Evolutionary conservation across 2,329 filamentous ascomycete species (phyloP).

Genomic region (Aureobasidium sp.): DNA sequence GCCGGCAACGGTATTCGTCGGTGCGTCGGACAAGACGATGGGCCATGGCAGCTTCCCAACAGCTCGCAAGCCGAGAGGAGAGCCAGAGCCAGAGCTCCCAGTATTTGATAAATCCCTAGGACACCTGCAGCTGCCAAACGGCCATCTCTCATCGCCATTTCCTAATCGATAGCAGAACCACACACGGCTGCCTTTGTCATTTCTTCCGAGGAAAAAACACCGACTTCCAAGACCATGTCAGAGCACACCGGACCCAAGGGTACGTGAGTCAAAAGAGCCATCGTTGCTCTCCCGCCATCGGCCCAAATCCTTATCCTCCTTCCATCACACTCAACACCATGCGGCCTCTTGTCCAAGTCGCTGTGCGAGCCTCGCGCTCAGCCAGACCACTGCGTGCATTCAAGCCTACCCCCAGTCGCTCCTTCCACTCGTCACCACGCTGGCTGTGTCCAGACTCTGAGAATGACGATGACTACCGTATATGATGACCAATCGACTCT

Average conservation of each 20-base stretch:
- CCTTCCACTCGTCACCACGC: conserved; percentile 5
- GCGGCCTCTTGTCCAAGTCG: background rate
- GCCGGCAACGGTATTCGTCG: conserved; percentile 9
- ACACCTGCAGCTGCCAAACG: background rate
- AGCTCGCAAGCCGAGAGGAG: conserved; percentile 6
- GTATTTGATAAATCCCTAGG: conserved; percentile 3
- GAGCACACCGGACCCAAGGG: conserved; percentile 5
- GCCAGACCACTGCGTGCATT: conserved; percentile 1
- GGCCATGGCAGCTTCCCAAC: conserved; percentile 6
- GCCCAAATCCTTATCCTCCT: background rate
- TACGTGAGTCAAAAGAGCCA: conserved; percentile 7
- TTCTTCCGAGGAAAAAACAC: conserved; percentile 6
- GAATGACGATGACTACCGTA: conserved; percentile 9
- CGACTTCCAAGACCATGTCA: background rate
- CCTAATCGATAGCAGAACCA: background rate
- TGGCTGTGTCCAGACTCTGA: background rate
- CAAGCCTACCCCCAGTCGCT: background rate
- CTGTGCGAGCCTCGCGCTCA: conserved; percentile 4
- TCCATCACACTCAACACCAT: conserved; percentile 9
- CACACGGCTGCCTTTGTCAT: background rate
- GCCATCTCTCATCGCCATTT: background rate
- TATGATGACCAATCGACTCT: background rate
- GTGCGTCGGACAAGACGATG: background rate
- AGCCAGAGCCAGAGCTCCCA: background rate
- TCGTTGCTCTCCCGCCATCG: background rate